Conservation (phyloP, 345 rosid genomes). For the Abelmoschus esculentus region DNA sequence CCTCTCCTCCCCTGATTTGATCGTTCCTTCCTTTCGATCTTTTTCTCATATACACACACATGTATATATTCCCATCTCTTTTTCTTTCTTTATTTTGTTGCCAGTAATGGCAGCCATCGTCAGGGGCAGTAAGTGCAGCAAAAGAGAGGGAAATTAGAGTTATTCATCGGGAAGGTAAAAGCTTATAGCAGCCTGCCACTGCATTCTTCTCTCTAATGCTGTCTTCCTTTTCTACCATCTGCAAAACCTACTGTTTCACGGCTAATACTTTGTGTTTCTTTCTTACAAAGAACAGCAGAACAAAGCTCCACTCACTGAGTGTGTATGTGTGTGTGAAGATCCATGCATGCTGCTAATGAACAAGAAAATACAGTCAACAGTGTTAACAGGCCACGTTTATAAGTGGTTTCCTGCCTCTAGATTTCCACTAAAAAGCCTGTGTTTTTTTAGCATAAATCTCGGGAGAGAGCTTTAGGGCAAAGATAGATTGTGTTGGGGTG, state of each 20-base stretch:
- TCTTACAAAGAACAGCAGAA: background rate
- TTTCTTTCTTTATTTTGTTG: slow-evolving; percentile 7
- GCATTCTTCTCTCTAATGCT: background rate
- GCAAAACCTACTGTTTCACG: slow-evolving; percentile 5
- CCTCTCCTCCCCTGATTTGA: slow-evolving; percentile 35
- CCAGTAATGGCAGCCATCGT: slow-evolving; percentile 57
- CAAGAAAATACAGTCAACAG: slow-evolving; percentile 11
- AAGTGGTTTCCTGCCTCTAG: slow-evolving; percentile 24
- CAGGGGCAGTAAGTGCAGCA: slow-evolving; percentile 44
- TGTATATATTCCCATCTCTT: background rate
- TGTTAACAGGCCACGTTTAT: slow-evolving; percentile 13
- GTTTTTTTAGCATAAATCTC: slow-evolving; percentile 70
- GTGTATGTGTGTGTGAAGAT: background rate
- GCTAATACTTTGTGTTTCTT: background rate
- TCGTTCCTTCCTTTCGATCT: slow-evolving; percentile 21
- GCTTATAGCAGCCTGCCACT: slow-evolving; percentile 2
- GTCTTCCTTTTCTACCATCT: slow-evolving; percentile 6
- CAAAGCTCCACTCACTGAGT: background rate
- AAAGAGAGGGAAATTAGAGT: slow-evolving; percentile 28
- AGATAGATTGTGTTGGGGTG: slow-evolving; percentile 22
- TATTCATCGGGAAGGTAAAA: slow-evolving; percentile 86
- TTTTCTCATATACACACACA: too few relatives aligned
- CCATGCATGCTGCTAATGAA: slow-evolving; percentile 2
- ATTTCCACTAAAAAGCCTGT: slow-evolving; percentile 58
- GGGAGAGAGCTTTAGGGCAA: slow-evolving; percentile 45